Conservation (phyloP, 1,284 basidiomycete genomes). For the Cutaneotrichosporon spelunceum region DNA sequence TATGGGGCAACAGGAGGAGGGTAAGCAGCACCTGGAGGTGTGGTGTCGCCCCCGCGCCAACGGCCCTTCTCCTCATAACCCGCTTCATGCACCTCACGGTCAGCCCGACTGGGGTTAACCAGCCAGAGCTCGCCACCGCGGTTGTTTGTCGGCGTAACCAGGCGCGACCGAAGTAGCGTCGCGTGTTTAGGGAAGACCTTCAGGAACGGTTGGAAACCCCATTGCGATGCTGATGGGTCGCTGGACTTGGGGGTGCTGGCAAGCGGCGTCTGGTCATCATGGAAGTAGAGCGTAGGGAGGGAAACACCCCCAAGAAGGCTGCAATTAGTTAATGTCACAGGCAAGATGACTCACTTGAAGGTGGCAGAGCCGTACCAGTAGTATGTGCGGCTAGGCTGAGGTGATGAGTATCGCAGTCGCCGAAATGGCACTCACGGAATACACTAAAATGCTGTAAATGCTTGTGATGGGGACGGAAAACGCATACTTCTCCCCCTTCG, state of each 20-base stretch:
- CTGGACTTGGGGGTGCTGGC: slow-evolving; percentile 24
- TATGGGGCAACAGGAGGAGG: slow-evolving; percentile 55
- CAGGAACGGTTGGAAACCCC: slow-evolving; percentile 66
- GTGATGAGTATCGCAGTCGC: slow-evolving; percentile 7
- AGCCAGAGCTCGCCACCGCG: slow-evolving; percentile 66
- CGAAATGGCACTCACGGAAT: slow-evolving; percentile 57
- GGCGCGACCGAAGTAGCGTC: slow-evolving; percentile 67
- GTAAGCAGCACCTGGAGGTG: slow-evolving; percentile 40
- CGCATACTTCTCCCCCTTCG: slow-evolving; percentile 78
- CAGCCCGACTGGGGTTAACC: slow-evolving; percentile 81
- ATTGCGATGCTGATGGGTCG: slow-evolving; percentile 33
- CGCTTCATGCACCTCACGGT: slow-evolving; percentile 75
- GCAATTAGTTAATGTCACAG: slow-evolving; percentile 56
- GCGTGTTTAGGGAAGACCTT: slow-evolving; percentile 66
- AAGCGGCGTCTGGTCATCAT: slow-evolving; percentile 81
- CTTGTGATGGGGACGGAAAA: slow-evolving; percentile 87
- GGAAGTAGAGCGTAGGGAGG: slow-evolving; percentile 86
- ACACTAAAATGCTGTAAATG: slow-evolving; percentile 84
- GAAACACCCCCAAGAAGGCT: slow-evolving; percentile 87
- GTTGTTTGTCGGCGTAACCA: slow-evolving; percentile 36
- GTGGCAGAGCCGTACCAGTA: slow-evolving; percentile 51
- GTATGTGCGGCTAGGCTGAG: slow-evolving; percentile 45
- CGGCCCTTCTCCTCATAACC: slow-evolving; percentile 33
- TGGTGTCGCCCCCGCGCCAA: background rate
- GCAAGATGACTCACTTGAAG: slow-evolving; percentile 41